Evolutionary conservation across 2,329 filamentous ascomycete species (phyloP), one percentile per base, ranked within the genome.

Genomic region (Aspergillus sp.): DNA sequence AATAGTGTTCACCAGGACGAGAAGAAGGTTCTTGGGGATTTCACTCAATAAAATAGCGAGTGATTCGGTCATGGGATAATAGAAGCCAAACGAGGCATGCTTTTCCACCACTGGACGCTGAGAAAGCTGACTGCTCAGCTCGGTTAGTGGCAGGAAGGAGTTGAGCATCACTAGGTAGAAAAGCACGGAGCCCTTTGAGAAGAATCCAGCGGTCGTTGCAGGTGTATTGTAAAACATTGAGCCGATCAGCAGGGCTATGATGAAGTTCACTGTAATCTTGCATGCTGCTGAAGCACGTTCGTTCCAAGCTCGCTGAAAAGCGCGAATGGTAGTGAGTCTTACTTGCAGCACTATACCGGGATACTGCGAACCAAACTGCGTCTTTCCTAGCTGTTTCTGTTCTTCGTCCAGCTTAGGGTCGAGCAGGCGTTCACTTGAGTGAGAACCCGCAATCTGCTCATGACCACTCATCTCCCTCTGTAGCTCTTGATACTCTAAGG

Each of bases 121-220:
- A 1, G 63, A 62, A 36, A 71, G 64, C 3, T 72, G 63, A 70
- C 85, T 89, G 64, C 68, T 69, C 45, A 74, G 70, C 61, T 74
- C 71, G 9, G 63, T 61, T 62, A 74, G 72, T 1, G 71, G 68
- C 1, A 88, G 84, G 66, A 95, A 92, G 48, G 91, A 91, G 74
- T 94, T 96, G 81, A 94, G 87, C 58, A 97, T 81, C 70, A 92
- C 87, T 62, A 91, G 90, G 71, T 95, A 95, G 84, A 96, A 96
- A 53, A 96, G 81, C 6, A 94, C 82, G 32, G 89, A 88, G 60
- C 90, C 90, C 60, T 91, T 87, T 67, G 86, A 83, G 77, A 87
- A 92, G 80, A 96, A 95, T 65, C 87, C 91, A 28, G 76, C 72
- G 0, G 91, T 89, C 15, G 81, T 82, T 2, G 81, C 71, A 21